Evolutionary conservation across 179 eudicot genomes (phyloP), one percentile per base, ranked within the genome.

Genomic region (Spergularia azorica): DNA sequence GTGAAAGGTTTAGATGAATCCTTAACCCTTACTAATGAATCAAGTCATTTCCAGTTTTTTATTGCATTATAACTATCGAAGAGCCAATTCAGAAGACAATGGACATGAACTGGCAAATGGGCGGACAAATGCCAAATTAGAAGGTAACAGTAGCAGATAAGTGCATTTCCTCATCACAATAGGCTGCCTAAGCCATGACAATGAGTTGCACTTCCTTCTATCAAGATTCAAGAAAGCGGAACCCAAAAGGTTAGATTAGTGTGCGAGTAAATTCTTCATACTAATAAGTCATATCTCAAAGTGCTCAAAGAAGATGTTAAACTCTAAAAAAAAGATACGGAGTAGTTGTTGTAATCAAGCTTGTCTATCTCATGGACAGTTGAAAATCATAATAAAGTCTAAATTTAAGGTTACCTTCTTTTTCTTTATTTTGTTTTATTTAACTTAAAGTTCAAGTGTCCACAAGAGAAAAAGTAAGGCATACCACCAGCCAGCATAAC

Each of bases 401-500:
- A 38, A 38, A 36, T 57, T 26, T 10, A 26, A n/a, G 46, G 38
- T 18, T 61, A 48, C 4, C 15, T 16, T 52, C 48, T 54, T 61
- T 18, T 6, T 50, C 21, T 69, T 20, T 50, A 32, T 13, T 10
- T 46, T 56, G 2, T 13, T 77, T 62, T 13, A 17, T 16, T 59
- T 20, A 55, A 20, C 14, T 8, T 61, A 26, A 13, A 21, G 15
- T 14, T 36, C 63, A 39, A 56, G 71, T 43, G 57, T 39, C 13
- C 14, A 36, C 21, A 65, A 60, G 38, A 39, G n/a, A 20, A 63
- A 39, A 26, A 26, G 67, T 70, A 71, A 43, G 55, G 74, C 11
- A 18, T 13, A 60, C 36, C 58, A 65, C 54, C 36, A 61, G 55
- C 56, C 67, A 78, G 26, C 36, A 70, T 46, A 74, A 66, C 86